These are phyloP conservation scores for Cucumis melo DNA, from an alignment of 306 rosid species.

Conservation along the genomic window DNA sequence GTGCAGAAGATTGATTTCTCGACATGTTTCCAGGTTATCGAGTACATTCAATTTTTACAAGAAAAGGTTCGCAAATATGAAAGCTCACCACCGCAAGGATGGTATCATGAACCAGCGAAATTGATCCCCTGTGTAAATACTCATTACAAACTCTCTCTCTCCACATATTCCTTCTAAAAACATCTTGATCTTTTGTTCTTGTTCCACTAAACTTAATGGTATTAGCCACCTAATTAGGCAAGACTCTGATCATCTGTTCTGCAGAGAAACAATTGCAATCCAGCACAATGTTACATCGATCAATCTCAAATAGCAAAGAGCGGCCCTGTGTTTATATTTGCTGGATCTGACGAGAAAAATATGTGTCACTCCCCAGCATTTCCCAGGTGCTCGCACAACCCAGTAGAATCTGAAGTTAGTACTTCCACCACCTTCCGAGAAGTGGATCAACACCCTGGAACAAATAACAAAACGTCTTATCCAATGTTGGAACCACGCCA, in stretches of 20 bases:
- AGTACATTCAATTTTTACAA: slow-evolving; percentile 83
- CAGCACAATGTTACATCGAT: slow-evolving; percentile 38
- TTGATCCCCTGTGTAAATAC: slow-evolving; percentile 58
- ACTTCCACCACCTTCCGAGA: slow-evolving; percentile 41
- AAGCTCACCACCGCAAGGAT: slow-evolving; percentile 52
- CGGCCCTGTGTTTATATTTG: slow-evolving; percentile 42
- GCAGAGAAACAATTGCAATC: slow-evolving; percentile 50
- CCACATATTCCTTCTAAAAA: not conserved
- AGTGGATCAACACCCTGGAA: slow-evolving; percentile 36
- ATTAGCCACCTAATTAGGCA: not conserved
- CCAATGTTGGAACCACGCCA: slow-evolving; percentile 39
- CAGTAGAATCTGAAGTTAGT: slow-evolving; percentile 39
- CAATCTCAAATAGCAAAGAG: slow-evolving; percentile 37
- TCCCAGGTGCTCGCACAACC: slow-evolving; percentile 29
- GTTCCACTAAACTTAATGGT: not conserved
- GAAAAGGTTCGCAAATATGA: slow-evolving; percentile 74
- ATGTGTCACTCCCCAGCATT: slow-evolving; percentile 23
- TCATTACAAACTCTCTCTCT: slow-evolving; percentile 2
- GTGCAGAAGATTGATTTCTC: not conserved
- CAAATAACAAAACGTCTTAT: slow-evolving; percentile 34
- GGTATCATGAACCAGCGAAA: slow-evolving; percentile 58
- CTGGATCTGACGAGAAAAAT: slow-evolving; percentile 50
- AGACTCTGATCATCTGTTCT: not conserved
- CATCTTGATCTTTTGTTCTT: not conserved
- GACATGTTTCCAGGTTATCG: slow-evolving; percentile 48